Base-by-base conservation (phyloP, 257 asterid species). In the Echites panduratus region DNA sequence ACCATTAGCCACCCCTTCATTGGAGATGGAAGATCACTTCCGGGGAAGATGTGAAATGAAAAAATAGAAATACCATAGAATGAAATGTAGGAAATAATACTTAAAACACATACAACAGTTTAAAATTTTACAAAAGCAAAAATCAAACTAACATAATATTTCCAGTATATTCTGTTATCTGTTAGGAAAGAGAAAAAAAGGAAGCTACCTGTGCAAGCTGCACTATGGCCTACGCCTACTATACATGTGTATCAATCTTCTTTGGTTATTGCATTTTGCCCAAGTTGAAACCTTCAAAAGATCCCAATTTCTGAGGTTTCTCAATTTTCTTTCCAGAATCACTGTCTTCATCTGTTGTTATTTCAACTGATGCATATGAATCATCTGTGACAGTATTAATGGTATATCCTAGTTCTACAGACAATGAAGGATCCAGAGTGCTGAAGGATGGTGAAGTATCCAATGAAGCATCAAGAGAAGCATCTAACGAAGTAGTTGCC, bases 261-360 rank as follows among this genome's bases (percentile, higher is more conserved):
- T 16, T 24, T 5, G 19, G 7, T 56, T 38, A 59, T 47, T 80
- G 79, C 16, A 54, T 66, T 66, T 68, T 58, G 49, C 73, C 73
- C 5, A 71, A 50, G 26, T 72, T 78, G 73, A 87, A 85, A 48
- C 89, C 94, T 66, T 73, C 56, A 62, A 86, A 85, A 64, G 94
- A 85, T 48, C 80, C 88, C 53, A 68, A 17, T 35, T 78, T 72
- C 65, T 70, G 75, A 29, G 56, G 72, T 68, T 58, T 75, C 79
- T 58, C 76, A 9, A 50, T 72, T 63, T 35, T 69, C 69, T 71
- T 70, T 44, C 53, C 54, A 4, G 24, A 81, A 59, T 4, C 76
- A 76, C 53, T 71, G 40, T 73, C 79, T 19, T 75, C 85, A 10
- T 79, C 70, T 26, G 57, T 16, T 63, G 68, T 71, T 63, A 26